Evolutionary conservation across 352 stramenopile species (phyloP).

Genomic region (Peronospora farinosa): DNA sequence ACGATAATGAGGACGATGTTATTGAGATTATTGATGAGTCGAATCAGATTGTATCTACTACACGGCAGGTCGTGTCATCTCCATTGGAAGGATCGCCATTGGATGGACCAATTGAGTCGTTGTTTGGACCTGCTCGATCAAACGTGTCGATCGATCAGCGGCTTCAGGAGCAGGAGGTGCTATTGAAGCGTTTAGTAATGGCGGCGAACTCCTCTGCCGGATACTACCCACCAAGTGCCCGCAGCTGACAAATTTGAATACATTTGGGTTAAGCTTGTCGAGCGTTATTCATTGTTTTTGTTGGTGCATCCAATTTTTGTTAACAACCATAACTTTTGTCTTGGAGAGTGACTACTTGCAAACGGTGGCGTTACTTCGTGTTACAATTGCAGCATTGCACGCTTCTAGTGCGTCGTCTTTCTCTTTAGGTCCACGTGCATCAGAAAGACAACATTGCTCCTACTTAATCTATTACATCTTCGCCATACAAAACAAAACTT

Average conservation of each 20-base stretch:
- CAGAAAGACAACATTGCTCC: no score
- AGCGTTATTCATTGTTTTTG: no score
- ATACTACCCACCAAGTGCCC: slow-evolving; percentile 22
- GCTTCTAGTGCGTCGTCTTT: no score
- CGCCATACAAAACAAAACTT: no score
- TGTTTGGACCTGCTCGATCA: slow-evolving; percentile 20
- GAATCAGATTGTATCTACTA: slow-evolving; percentile 20
- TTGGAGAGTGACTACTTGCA: no score
- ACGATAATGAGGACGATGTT: slow-evolving; percentile 17
- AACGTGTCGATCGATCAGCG: slow-evolving; percentile 31
- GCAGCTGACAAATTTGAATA: neutral
- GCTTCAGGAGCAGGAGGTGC: slow-evolving; percentile 31
- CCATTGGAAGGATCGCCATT: slow-evolving; percentile 19
- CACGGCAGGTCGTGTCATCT: slow-evolving; percentile 32
- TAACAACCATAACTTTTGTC: no score
- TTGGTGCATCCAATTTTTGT: no score
- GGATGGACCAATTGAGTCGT: slow-evolving; percentile 12
- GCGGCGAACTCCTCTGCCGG: slow-evolving; percentile 29
- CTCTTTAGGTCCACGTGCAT: no score
- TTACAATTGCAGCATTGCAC: no score
- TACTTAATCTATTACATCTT: no score
- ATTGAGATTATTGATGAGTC: slow-evolving; percentile 21
- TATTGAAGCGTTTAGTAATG: slow-evolving; percentile 32
- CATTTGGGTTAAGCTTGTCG: no score
- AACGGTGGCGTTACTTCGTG: no score